A percentile compares a stretch with the other conserved stretches of the same genome.
Conservation (phyloP, 2,329 filamentous ascomycete genomes). For the Leptographium radiaticola region DNA sequence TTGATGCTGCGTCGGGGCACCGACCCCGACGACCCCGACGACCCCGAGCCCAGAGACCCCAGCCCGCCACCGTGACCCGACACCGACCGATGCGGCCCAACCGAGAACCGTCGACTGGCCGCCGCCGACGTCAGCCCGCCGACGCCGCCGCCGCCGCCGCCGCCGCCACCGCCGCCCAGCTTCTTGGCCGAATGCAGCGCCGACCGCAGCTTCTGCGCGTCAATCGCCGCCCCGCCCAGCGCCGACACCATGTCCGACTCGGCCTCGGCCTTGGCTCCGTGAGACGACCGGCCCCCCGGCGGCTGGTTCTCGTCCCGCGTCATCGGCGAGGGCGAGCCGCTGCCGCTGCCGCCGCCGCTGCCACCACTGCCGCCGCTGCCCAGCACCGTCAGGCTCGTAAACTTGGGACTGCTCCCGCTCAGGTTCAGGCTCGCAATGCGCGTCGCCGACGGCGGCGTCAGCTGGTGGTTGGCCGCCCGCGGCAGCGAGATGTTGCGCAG, state of each 20-base stretch:
- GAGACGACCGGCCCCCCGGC: constrained; percentile 13
- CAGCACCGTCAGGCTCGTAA: constrained; percentile 7
- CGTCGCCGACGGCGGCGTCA: constrained; percentile 29
- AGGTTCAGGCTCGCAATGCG: constrained; percentile 13
- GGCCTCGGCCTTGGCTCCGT: too few species aligned
- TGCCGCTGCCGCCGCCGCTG: neutral
- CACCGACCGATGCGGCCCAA: constrained; percentile 15
- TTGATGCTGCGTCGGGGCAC: constrained; percentile 42
- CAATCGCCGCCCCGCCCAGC: constrained; percentile 33
- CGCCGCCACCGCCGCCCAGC: constrained; percentile 2
- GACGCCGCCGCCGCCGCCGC: neutral
- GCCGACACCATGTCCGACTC: constrained; percentile 21
- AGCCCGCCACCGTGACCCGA: constrained; percentile 18
- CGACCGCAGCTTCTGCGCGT: constrained; percentile 40
- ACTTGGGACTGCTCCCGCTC: constrained; percentile 18
- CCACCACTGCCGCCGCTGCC: neutral
- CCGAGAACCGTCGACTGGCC: constrained; percentile 9
- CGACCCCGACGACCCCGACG: constrained; percentile 33
- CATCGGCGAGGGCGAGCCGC: neutral
- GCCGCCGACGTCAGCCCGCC: neutral
- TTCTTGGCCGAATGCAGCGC: constrained; percentile 41
- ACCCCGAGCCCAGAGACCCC: too few species aligned
- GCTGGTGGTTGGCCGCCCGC: constrained; percentile 32
- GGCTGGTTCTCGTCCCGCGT: constrained; percentile 38
- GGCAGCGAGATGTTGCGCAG: constrained; percentile 36